Evolutionary conservation across 345 rosid genomes (phyloP), one percentile per base, ranked within the genome.

Genomic region (Bretschneidera sinensis): DNA sequence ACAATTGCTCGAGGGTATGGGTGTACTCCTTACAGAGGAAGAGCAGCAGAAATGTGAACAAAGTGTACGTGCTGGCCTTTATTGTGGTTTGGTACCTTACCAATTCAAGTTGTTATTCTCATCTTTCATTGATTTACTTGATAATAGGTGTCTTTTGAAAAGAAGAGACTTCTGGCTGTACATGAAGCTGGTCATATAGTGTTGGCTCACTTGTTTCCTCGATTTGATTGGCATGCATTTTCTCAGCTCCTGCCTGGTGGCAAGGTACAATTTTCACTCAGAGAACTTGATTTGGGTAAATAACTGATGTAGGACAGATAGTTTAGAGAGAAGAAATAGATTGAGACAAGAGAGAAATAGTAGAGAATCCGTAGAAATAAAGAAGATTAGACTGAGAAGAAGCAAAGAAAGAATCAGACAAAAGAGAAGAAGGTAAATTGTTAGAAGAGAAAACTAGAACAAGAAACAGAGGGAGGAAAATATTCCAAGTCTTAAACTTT

Each of bases 211-310:
- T 76, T 92, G 84, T 92, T 92, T 71, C 97, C 97, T 53, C 87
- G 82, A 65, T 92, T 83, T 77, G 98, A 92, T 71, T 89, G 97
- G 98, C 98, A 87, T 76, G 98, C 97, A 54, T 92, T 92, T 84
- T 89, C 98, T 57, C 98, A 92, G 85, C 96, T 92, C 59, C 88
- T 92, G 64, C 98, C 94, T 61, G 98, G 96, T 67, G 96, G 98
- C 79, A 84, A 89, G 96, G 98, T 87, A 60, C 57, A 52, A 64
- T 67, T 53, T 61, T 22, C 47, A 9, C 7, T 60, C 48, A 22
- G 8, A 31, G 21, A 33, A 31, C 47, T 62, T 21, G 20, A 52
- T 20, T 55, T 24, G 45, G 45, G 16, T n/a, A n/a, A n/a, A n/a
- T n/a, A n/a, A n/a, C n/a, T n/a, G n/a, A n/a, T n/a, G n/a, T n/a